Evolutionary conservation across 2,329 filamentous ascomycete genomes (phyloP).

Genomic region (Laburnicola sp.): DNA sequence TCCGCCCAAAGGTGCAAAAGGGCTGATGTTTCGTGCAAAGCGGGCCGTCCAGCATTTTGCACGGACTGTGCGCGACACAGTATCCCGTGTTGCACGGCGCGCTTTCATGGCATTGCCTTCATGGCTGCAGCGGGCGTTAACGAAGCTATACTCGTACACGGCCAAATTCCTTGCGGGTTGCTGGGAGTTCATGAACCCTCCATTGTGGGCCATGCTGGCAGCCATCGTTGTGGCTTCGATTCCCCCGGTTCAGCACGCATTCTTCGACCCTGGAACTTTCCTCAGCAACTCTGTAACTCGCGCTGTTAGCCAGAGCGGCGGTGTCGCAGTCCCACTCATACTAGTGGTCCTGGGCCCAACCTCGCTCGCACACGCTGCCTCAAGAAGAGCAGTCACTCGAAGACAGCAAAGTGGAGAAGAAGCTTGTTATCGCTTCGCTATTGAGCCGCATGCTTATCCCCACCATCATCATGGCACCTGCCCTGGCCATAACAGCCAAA

Average conservation of each 20-base stretch:
- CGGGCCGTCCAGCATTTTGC: conserved; percentile 23
- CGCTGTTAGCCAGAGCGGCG: conserved; percentile 80
- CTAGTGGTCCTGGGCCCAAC: conserved; percentile 91
- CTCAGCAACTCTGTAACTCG: conserved; percentile 90
- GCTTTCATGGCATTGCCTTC: conserved; percentile 57
- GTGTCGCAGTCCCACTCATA: conserved; percentile 92
- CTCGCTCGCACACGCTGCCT: conserved; percentile 83
- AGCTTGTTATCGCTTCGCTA: conserved; percentile 81
- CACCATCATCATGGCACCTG: conserved; percentile 86
- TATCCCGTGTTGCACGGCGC: conserved; percentile 39
- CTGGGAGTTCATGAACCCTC: conserved; percentile 97
- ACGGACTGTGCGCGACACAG: conserved; percentile 26
- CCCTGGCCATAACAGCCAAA: conserved; percentile 85
- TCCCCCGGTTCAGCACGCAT: conserved; percentile 76
- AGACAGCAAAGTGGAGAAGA: conserved; percentile 68
- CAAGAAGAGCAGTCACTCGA: conserved; percentile 66
- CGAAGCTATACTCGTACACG: conserved; percentile 46
- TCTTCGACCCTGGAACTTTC: conserved; percentile 88
- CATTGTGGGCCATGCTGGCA: conserved; percentile 92
- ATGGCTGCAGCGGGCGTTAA: conserved; percentile 56
- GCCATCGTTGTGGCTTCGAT: conserved; percentile 91
- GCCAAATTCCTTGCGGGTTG: conserved; percentile 65
- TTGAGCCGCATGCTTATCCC: conserved; percentile 91
- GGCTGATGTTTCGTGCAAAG: conserved; percentile 37
- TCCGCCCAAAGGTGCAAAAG: conserved; percentile 40